Evolutionary conservation across 164 flowering plant genomes (phyloP).

Genomic region (Pachysandra terminalis): DNA sequence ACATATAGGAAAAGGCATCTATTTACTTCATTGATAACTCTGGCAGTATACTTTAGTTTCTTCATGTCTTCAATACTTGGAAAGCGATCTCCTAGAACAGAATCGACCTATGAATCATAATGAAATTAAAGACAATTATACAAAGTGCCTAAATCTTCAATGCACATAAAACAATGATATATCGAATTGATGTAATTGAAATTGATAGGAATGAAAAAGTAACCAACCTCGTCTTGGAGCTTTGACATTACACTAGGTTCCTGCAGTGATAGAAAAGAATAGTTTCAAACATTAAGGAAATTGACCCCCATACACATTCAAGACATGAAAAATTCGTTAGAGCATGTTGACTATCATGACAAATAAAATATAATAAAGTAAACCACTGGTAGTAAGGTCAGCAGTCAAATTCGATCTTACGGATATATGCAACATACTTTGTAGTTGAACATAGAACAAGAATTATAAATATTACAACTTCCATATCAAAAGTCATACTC

Average conservation of each 20-base stretch:
- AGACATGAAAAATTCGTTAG: too few species aligned
- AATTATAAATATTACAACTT: too few species aligned
- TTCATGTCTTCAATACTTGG: conserved; percentile 93
- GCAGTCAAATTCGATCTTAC: too few species aligned
- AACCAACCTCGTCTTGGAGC: conserved; percentile 85
- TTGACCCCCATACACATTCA: too few species aligned
- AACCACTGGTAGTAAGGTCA: too few species aligned
- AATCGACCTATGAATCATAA: conserved; percentile 60
- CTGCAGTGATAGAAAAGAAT: conserved; percentile 35
- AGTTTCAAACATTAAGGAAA: not conserved
- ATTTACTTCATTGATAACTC: conserved; percentile 91
- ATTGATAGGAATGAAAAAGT: not conserved
- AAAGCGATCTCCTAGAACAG: conserved; percentile 78
- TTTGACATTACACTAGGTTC: conserved; percentile 79
- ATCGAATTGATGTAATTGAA: too few species aligned
- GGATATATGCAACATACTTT: too few species aligned
- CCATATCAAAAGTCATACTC: too few species aligned
- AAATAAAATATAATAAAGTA: not conserved
- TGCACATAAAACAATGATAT: too few species aligned
- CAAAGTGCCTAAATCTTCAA: too few species aligned
- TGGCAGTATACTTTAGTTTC: conserved; percentile 81
- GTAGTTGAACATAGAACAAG: too few species aligned
- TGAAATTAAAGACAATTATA: not conserved
- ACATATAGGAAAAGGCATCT: not conserved
- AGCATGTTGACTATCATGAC: too few species aligned